Evolutionary conservation across 306 rosid species (phyloP).

Genomic region (Corylus avellana): DNA sequence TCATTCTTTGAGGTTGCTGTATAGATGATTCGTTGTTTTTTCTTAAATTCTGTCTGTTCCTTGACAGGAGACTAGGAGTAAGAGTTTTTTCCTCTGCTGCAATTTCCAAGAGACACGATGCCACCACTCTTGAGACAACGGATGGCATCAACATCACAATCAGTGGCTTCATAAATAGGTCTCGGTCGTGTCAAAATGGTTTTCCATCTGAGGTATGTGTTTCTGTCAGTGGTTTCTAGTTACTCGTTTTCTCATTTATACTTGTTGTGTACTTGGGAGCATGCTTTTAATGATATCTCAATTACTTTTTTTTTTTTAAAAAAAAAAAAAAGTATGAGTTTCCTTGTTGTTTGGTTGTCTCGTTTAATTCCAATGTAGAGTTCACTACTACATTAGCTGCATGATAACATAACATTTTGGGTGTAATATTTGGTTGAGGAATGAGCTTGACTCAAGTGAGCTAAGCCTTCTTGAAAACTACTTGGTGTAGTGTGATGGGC

Average conservation of each 20-base stretch:
- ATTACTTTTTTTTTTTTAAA: no score
- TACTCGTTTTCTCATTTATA: no score
- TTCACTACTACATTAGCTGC: background rate
- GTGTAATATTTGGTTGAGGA: background rate
- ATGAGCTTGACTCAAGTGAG: background rate
- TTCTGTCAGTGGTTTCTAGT: background rate
- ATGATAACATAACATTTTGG: background rate
- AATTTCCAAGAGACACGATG: slow-evolving; percentile 41
- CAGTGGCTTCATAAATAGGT: slow-evolving; percentile 34
- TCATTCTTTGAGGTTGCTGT: background rate
- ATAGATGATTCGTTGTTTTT: background rate
- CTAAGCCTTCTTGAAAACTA: background rate
- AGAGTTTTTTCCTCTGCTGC: slow-evolving; percentile 40
- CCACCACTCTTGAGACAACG: slow-evolving; percentile 37
- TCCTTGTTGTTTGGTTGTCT: background rate
- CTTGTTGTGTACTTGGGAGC: no score
- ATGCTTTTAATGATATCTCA: no score
- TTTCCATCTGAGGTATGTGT: slow-evolving; percentile 36
- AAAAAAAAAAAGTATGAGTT: slow-evolving; percentile 22
- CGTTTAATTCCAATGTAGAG: background rate
- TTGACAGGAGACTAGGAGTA: slow-evolving; percentile 32
- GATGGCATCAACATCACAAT: slow-evolving; percentile 43
- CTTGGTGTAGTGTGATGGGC: background rate
- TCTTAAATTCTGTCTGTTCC: background rate
- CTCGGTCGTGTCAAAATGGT: slow-evolving; percentile 46